A percentile compares a stretch with the other conserved stretches of the same genome.
Conservation (phyloP, 2,329 filamentous ascomycete genomes). For the Microsporum audouinii region DNA sequence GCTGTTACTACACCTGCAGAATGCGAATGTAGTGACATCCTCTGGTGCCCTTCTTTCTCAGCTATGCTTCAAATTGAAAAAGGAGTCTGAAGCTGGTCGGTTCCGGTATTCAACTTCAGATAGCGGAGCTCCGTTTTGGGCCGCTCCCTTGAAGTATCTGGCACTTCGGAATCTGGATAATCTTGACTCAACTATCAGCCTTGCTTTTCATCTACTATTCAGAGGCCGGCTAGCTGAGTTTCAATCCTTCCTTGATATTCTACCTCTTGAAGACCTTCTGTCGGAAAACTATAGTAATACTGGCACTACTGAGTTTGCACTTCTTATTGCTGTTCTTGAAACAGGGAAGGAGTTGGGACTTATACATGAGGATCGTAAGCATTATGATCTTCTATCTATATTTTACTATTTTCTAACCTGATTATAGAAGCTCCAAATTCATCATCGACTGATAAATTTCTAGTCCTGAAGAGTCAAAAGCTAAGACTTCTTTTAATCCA, state of each 20-base stretch:
- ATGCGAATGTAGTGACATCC: conserved; percentile 11
- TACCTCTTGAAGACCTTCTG: conserved; percentile 43
- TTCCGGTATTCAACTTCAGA: conserved; percentile 3
- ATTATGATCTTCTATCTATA: background rate
- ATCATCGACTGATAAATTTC: conserved; percentile 9
- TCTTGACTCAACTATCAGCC: conserved; percentile 27
- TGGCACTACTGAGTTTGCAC: conserved; percentile 43
- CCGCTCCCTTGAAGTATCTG: conserved; percentile 26
- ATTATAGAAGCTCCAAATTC: conserved; percentile 10
- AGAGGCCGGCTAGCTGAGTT: conserved; percentile 25
- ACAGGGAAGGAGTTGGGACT: conserved; percentile 59
- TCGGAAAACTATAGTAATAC: conserved; percentile 37
- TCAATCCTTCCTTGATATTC: conserved; percentile 42
- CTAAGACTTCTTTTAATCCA: conserved; percentile 31
- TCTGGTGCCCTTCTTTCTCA: conserved; percentile 13
- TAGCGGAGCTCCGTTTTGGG: conserved; percentile 24
- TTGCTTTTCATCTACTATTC: conserved; percentile 29
- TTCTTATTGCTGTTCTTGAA: conserved; percentile 58
- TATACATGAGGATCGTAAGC: conserved; percentile 53
- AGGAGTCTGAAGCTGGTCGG: background rate
- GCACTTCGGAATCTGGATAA: conserved; percentile 27
- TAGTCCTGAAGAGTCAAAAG: conserved; percentile 27
- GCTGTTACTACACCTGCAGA: conserved; percentile 13
- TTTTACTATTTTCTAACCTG: background rate
- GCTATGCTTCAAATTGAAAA: conserved; percentile 12